Evolutionary conservation across 2,329 filamentous ascomycete species (phyloP), one percentile per base, ranked within the genome.

Genomic region (Trichoderma semiorbis): DNA sequence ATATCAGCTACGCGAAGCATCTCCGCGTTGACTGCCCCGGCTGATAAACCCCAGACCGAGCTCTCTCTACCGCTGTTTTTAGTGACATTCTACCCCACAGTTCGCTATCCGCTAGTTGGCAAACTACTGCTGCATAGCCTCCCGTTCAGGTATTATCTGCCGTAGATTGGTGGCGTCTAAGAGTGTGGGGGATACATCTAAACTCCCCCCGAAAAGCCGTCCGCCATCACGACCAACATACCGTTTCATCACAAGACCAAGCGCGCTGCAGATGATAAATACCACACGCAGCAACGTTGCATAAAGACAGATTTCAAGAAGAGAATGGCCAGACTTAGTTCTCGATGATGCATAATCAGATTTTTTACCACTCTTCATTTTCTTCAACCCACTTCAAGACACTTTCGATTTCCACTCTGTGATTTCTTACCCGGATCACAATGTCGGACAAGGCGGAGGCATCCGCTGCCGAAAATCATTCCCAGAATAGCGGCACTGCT

Each of bases 161-260:
- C 30, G 57, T 34, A 36, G 47, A 24, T 34, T 60, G 21, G 66
- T 69, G 66, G 66, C 66, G 66, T 69, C 32, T 69, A 8, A 28
- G 10, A 39, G 36, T 60, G 65, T 60, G 66, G 66, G 66, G 66
- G 66, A 69, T 60, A 61, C 60, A 16, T 32, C 66, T 69, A 69
- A 69, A 69, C 66, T 69, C 66, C 66, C 66, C 66, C 66, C 66
- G 66, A 43, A n/a, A 30, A 18, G 21, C 30, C 53, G 53, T 60
- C 26, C 26, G 26, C 28, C n/a, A 55, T 55, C 21, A 47, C 66
- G 18, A 50, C 57, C 55, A 60, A 21, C 26, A 32, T 50, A 8
- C 55, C 55, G 57, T 34, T 24, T 32, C 28, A 47, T 61, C 55
- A 50, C 34, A 39, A 26, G 18, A 16, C 66, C n/a, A 39, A 28